Base-by-base conservation (phyloP, 805 yeast genomes). In the Wickerhamiella sorbophila region DNA sequence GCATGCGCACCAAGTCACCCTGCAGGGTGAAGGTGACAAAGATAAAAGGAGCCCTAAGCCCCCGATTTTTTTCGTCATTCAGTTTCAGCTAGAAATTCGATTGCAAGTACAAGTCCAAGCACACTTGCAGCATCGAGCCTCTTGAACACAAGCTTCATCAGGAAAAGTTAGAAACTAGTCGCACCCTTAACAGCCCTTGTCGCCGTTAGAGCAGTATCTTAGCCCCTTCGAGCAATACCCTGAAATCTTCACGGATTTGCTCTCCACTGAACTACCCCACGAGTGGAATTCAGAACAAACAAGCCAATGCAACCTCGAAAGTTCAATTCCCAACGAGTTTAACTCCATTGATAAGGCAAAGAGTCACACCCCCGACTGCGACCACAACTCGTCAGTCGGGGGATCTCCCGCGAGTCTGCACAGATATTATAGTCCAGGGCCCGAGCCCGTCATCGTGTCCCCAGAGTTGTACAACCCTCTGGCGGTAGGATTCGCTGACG, bases 241-340 rank as follows among this genome's bases (percentile, higher is more conserved):
- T 15, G 38, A 36, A 10, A 9, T 26, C 20, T 36, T 36, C 31
- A 16, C 24, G 38, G 38, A 36, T n/a, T 36, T 36, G 38, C 38
- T 36, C 38, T 9, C 26, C 3, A 5, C 37, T 21, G 24, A 34
- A 21, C 27, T 34, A 12, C 37, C 37, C 15, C 5, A 9, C 20
- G 18, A 34, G 24, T 34, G 37, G 37, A 34, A 4, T 26, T 21
- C 37, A 4, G 38, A 36, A 21, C 10, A 10, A 21, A 20, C 38
- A 31, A n/a, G 8, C 5, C 9, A 31, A 31, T 31, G 33, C 8
- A 31, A 8, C 33, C 8, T 9, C 17, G 8, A 31, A 8, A 6
- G 10, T 12, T 8, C 6, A 24, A 8, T 24, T 24, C 29, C 29
- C 6, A 24, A 24, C 12, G 10, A 6, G 12, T 24, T 24, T 24